Conservation (phyloP, 352 stramenopile species). For the Phytophthora fragariae region DNA sequence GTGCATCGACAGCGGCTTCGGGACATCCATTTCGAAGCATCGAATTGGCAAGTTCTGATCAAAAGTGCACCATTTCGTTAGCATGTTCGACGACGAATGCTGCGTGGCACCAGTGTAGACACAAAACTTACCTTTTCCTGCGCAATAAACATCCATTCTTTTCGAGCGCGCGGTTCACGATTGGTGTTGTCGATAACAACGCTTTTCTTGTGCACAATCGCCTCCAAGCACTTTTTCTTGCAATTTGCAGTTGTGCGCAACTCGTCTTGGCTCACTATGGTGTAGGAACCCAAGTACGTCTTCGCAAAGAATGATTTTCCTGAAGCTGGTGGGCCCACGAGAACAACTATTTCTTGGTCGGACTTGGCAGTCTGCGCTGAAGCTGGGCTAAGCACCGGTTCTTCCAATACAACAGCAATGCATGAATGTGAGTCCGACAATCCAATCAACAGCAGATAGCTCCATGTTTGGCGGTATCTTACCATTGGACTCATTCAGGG, state of each 20-base stretch:
- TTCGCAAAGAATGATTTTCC: slow-evolving; percentile 75
- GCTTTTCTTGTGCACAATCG: slow-evolving; percentile 67
- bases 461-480: not conserved
- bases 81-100: not conserved
- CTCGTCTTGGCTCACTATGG: slow-evolving; percentile 86
- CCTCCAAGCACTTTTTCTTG: slow-evolving; percentile 64
- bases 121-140: slow-evolving; percentile 55
- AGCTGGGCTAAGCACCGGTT: slow-evolving; percentile 32
- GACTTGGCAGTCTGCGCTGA: slow-evolving; percentile 33
- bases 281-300: slow-evolving; percentile 61
- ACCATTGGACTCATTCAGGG: slow-evolving; percentile 36
- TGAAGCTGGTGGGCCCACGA: slow-evolving; percentile 76
- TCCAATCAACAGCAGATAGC: not conserved
- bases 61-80: not conserved
- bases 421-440: not conserved
- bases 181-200: slow-evolving; percentile 92
- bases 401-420: slow-evolving; percentile 17
- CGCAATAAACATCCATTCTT: slow-evolving; percentile 79
- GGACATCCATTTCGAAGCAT: slow-evolving; percentile 82
- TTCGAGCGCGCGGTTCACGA: slow-evolving; percentile 60
- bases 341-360: slow-evolving; percentile 75
- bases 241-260: slow-evolving; percentile 84
- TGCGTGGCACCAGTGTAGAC: not conserved
- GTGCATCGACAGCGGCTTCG: slow-evolving; percentile 84
- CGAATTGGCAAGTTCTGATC: slow-evolving; percentile 63